Evolutionary conservation across 176 grass and related monocot species (phyloP), one percentile per base, ranked within the genome.

Genomic region (Thalia dealbata): DNA sequence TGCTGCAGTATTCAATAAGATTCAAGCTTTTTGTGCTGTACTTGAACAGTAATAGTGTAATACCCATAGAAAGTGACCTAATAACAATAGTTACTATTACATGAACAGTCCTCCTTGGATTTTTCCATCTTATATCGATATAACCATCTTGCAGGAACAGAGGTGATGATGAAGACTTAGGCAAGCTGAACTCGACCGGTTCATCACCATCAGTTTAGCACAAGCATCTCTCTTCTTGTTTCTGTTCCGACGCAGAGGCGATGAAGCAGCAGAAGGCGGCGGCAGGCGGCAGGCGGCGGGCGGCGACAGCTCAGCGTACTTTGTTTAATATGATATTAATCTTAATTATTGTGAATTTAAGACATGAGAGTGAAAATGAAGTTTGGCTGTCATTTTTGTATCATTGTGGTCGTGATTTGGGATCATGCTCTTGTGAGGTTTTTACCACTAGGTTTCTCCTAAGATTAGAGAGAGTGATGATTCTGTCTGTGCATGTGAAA

Each of bases 151-250:
- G 22, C 68, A 26, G 68, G 42, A 70, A 8, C n/a, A 41, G n/a
- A n/a, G n/a, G 50, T 42, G 50, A 43, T 42, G 41, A 50, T 50
- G 43, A 70, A 48, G n/a, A 41, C 2, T 46, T 48, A 38, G 67
- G 27, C 11, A 48, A 70, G n/a, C 22, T n/a, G 54, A 7, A 25
- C 10, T 24, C 32, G 44, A 16, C 35, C 24, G 42, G 23, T 24
- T 48, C 68, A 26, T 51, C 21, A 25, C 21, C 43, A 48, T 45
- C 38, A 23, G 10, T 45, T 14, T 51, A 27, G 68, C 22, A 1
- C 44, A 27, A 50, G 22, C 68, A 45, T 69, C n/a, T 68, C n/a
- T 68, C 16, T 68, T 68, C 64, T 27, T 26, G 26, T 66, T 18
- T 35, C 14, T 19, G 59, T 48, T 48, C 45, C 45, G 11, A 13